phyloP scores from a whole-genome alignment of 345 rosid genomes.

The Bruguiera gymnorhiza region DNA sequence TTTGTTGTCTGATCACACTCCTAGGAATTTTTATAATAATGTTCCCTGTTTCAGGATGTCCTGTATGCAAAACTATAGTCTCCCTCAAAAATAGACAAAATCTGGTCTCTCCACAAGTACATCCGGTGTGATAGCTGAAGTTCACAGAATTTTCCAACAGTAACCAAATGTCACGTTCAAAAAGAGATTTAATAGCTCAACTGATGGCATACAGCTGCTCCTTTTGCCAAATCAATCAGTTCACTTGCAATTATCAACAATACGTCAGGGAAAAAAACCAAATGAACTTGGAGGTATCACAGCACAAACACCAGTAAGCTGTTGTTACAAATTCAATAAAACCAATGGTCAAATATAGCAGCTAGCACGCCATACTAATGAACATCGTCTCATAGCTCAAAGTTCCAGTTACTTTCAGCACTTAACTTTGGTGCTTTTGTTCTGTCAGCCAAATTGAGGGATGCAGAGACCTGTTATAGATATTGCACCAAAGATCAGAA shows the following conservation, averaged over 20 bases:
- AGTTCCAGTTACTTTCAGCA: constrained; percentile 78
- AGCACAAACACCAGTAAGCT: constrained; percentile 4
- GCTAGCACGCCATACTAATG: neutral
- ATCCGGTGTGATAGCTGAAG: no score
- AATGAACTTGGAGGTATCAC: constrained; percentile 9
- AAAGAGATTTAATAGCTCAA: constrained; percentile 7
- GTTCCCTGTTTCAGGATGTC: no score
- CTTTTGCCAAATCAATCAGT: constrained; percentile 9
- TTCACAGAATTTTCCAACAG: neutral
- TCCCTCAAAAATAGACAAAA: no score
- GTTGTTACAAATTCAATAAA: constrained; percentile 19
- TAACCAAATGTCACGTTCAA: constrained; percentile 7
- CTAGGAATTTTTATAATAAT: no score
- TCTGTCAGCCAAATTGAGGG: constrained; percentile 68
- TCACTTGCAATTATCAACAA: constrained; percentile 2
- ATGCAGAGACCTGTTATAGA: constrained; percentile 50
- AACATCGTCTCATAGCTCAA: constrained; percentile 44
- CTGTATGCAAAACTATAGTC: no score
- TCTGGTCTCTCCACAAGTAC: no score
- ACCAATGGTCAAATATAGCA: constrained; percentile 11
- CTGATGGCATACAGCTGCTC: constrained; percentile 15
- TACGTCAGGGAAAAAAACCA: neutral
- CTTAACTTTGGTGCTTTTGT: constrained; percentile 56
- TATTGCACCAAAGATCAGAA: constrained; percentile 2
- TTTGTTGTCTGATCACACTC: no score